Evolutionary conservation across 163 green algal genomes (phyloP).

Genomic region (Volvox carteri): DNA sequence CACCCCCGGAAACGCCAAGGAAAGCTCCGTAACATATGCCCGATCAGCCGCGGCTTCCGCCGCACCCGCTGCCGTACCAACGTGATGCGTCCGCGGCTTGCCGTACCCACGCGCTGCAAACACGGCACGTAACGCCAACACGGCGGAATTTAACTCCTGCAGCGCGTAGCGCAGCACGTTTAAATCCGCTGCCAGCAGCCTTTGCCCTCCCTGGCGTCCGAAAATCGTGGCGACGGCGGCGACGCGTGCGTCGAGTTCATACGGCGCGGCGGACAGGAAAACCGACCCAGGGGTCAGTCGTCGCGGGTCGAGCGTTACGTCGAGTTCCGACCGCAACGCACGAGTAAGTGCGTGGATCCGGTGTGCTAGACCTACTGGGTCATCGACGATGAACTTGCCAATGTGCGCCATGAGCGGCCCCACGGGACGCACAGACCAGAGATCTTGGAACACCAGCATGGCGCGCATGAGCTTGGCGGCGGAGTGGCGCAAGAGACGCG

Average conservation of each 20-base stretch:
- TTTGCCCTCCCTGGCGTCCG: not conserved
- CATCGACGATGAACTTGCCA: conserved; percentile 7
- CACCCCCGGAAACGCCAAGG: conserved; percentile 45
- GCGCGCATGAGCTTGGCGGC: conserved; percentile 34
- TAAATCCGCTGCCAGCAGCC: conserved; percentile 22
- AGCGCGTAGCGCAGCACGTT: not conserved
- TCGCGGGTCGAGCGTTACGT: not conserved
- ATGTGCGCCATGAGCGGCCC: conserved; percentile 31
- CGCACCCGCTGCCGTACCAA: conserved; percentile 5
- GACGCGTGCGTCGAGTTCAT: conserved; percentile 39
- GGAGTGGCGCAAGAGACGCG: conserved; percentile 31
- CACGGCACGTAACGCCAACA: conserved; percentile 16
- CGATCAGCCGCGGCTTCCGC: conserved; percentile 36
- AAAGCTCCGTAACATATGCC: conserved; percentile 35
- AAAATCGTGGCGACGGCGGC: conserved; percentile 36
- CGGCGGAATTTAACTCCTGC: not conserved
- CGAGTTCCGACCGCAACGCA: not conserved
- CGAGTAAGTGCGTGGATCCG: conserved; percentile 12
- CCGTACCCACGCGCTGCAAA: conserved; percentile 14
- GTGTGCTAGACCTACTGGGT: conserved; percentile 1
- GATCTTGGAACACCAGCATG: conserved; percentile 46
- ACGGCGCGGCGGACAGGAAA: conserved; percentile 1
- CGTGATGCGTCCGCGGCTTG: not conserved
- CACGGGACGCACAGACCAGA: conserved; percentile 13
- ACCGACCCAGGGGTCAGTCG: not conserved